A percentile compares a stretch with the other conserved stretches of the same genome.
These are phyloP conservation scores for Melocanna baccifera DNA, from an alignment of 176 grass and related monocot genomes.

Conservation along the genomic window DNA sequence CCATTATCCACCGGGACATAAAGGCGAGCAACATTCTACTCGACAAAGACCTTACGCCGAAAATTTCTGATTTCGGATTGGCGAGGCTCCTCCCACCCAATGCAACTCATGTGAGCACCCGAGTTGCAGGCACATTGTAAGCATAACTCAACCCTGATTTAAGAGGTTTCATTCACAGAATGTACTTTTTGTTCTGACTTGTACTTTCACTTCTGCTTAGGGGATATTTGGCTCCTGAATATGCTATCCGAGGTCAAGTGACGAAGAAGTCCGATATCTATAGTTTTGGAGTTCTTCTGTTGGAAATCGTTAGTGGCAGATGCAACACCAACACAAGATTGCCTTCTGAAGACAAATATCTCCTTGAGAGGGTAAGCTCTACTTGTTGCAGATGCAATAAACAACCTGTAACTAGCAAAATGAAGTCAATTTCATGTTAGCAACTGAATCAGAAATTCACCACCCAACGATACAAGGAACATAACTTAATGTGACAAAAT, in stretches of 20 bases:
- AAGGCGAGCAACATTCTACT: constrained; percentile 98
- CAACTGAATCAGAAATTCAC: not conserved
- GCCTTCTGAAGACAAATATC: constrained; percentile 57
- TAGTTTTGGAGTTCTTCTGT: constrained; percentile 73
- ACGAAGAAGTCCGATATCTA: constrained; percentile 86
- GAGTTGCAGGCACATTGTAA: constrained; percentile 93
- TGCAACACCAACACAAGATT: constrained; percentile 73
- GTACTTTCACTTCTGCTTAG: constrained; percentile 27
- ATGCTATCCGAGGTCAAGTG: constrained; percentile 86
- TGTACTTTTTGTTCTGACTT: constrained; percentile 7
- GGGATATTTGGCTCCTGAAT: constrained; percentile 89
- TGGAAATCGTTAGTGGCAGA: constrained; percentile 80
- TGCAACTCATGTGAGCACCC: constrained; percentile 82
- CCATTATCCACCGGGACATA: constrained; percentile 88
- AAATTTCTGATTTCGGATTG: constrained; percentile 88
- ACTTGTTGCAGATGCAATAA: not conserved
- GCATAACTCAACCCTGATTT: not conserved
- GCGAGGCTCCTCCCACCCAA: constrained; percentile 72
- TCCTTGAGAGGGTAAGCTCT: constrained; percentile 71
- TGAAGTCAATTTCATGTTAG: not conserved
- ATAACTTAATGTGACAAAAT: constrained; percentile 1
- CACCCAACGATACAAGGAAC: not conserved
- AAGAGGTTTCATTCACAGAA: not conserved
- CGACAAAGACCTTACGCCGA: constrained; percentile 66
- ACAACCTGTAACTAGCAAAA: not conserved